Base-by-base conservation (phyloP, 1,284 basidiomycete species). In the Boletus hoseneyae region DNA sequence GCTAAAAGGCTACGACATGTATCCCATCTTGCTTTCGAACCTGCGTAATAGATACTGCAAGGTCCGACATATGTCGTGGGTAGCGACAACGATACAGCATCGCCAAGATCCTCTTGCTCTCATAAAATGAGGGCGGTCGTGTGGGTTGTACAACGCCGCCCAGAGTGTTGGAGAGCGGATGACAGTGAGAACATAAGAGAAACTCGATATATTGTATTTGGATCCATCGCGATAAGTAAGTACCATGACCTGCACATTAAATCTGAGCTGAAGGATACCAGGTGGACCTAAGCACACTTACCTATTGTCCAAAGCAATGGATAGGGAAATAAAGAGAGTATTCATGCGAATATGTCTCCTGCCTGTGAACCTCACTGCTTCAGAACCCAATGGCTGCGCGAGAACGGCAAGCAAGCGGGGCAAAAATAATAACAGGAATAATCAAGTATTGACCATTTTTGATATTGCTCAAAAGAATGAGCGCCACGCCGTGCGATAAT, bases 121-220 rank as follows among this genome's bases (percentile, higher is more conserved):
- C 81, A 68, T 88, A 88, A 90, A 91, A 91, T 91, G 85, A 90
- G 87, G 80, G 83, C 83, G 78, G 72, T 73, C 85, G 84, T 82
- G 82, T 88, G 64, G 63, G 56, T 62, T 60, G 51, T 48, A 64
- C 55, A 75, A 83, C 87, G 84, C 78, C 80, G 82, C 79, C 85
- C 88, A 90, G 88, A 91, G 88, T 91, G 88, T 90, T 75, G 76
- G 76, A 78, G 87, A 90, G 87, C 87, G 37, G 48, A 15, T 3
- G 30, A 32, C 21, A 16, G 12, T 29, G 18, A 43, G 42, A 13
- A 29, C 3, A 32, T 2, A 48, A 10, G 19, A 13, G 5, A 9
- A 15, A 32, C 30, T 6, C 6, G 7, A 30, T n/a, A 42, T 40
- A 25, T 52, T 47, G 11, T 46, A 53, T 51, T 61, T 35, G 6